phyloP scores from a whole-genome alignment of 129 eudicot species.

The Silybum marianum region DNA sequence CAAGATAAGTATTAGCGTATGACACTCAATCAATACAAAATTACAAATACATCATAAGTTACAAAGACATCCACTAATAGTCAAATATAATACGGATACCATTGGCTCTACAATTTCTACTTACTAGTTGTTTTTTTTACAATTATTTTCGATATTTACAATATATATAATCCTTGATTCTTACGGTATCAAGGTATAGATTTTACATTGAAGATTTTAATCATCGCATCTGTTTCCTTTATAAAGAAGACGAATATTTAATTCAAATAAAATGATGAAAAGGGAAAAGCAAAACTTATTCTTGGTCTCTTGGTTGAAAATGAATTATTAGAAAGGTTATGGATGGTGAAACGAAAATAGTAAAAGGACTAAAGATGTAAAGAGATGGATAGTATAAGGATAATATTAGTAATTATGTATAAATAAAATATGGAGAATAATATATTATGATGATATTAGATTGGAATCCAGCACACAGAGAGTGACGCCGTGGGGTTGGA shows the following conservation, averaged over 20 bases:
- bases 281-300: background rate
- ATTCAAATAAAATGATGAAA: background rate
- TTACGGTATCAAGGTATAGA: background rate
- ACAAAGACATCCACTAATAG: background rate
- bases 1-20: background rate
- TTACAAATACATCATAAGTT: too few relatives aligned
- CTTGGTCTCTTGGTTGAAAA: background rate
- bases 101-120: background rate
- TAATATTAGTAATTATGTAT: background rate
- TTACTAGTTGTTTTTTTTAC: background rate
- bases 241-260: background rate
- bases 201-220: background rate
- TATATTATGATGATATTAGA: too few relatives aligned
- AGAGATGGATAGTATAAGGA: background rate
- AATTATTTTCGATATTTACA: background rate
- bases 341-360: background rate
- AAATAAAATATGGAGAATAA: background rate
- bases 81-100: background rate
- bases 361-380: background rate
- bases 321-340: background rate
- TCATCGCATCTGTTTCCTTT: background rate
- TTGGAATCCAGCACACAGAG: slow-evolving; percentile 4
- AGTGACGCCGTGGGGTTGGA: background rate
- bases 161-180: background rate
- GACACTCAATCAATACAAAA: background rate